Conservation (phyloP, 1,284 basidiomycete genomes). For the Veloboletus limbatus region DNA sequence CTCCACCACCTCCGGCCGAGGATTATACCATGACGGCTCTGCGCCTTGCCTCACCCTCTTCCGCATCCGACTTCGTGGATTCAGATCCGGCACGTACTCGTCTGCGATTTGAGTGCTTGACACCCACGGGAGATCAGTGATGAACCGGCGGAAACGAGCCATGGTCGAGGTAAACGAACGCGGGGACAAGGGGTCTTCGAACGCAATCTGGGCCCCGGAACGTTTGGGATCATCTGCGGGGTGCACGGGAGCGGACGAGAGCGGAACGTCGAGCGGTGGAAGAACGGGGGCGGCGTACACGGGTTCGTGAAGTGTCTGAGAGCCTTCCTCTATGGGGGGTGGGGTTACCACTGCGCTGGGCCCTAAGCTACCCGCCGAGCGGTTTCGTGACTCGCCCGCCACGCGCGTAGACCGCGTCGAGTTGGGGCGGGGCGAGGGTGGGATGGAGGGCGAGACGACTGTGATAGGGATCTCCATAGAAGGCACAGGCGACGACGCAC, state of each 20-base stretch:
- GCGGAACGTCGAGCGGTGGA: neutral
- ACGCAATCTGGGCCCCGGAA: neutral
- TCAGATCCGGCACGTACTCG: slow-evolving; percentile 23
- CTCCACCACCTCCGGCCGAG: slow-evolving; percentile 4
- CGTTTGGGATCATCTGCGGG: neutral
- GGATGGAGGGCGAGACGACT: slow-evolving; percentile 18
- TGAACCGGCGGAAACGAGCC: slow-evolving; percentile 21
- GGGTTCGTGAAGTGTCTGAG: slow-evolving; percentile 23
- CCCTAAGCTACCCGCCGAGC: neutral
- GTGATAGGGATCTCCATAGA: slow-evolving; percentile 11
- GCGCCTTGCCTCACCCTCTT: slow-evolving; percentile 10
- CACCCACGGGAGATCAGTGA: slow-evolving; percentile 23
- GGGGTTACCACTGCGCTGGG: neutral
- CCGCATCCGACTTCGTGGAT: slow-evolving; percentile 17
- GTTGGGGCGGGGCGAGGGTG: slow-evolving; percentile 7
- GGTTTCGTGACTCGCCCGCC: neutral
- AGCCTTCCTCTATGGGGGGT: slow-evolving; percentile 11
- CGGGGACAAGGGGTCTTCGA: neutral
- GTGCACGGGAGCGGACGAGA: neutral
- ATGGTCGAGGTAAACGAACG: slow-evolving; percentile 16
- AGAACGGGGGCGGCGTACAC: neutral
- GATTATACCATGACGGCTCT: slow-evolving; percentile 29
- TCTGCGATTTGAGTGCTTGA: slow-evolving; percentile 20
- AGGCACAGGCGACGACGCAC: slow-evolving; percentile 3
- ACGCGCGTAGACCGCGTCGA: slow-evolving; percentile 5